Evolutionary conservation across 1,139 yeast genomes (phyloP).

Genomic region (Pichia sp.): DNA sequence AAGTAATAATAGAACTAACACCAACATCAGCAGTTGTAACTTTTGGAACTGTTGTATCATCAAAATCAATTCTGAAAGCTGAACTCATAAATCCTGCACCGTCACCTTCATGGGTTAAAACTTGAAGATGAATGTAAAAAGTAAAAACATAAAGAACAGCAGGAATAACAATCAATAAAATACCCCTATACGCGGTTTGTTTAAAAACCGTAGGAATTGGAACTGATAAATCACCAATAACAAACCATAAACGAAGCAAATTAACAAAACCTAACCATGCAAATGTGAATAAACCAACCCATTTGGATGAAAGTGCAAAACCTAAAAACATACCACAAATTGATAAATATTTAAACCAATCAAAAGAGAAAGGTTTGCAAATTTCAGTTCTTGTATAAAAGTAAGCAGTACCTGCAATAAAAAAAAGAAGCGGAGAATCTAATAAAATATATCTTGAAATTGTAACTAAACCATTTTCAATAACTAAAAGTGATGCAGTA

Average conservation of each 20-base stretch:
- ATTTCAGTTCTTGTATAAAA: constrained; percentile 76
- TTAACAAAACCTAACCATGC: constrained; percentile 86
- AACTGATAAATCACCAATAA: constrained; percentile 79
- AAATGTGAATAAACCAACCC: constrained; percentile 95
- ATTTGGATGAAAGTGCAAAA: constrained; percentile 80
- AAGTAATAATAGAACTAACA: constrained; percentile 68
- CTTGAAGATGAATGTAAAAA: constrained; percentile 73
- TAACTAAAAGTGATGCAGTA: constrained; percentile 59
- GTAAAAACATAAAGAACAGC: constrained; percentile 56
- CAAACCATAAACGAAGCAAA: constrained; percentile 75
- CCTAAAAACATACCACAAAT: constrained; percentile 82
- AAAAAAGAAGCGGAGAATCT: constrained; percentile 86
- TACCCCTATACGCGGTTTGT: constrained; percentile 54
- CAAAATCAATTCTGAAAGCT: constrained; percentile 74
- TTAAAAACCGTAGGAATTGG: constrained; percentile 41
- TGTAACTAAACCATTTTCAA: constrained; percentile 84
- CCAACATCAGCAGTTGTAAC: constrained; percentile 79
- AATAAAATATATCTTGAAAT: constrained; percentile 84
- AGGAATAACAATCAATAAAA: constrained; percentile 66
- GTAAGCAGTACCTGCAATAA: constrained; percentile 82
- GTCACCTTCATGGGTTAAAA: constrained; percentile 71
- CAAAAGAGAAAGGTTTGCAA: constrained; percentile 60
- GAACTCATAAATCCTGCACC: constrained; percentile 88
- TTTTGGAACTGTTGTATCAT: constrained; percentile 63
- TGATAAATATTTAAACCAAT: constrained; percentile 66